phyloP scores from a whole-genome alignment of 805 yeast genomes.

The Saturnispora gosingensis region DNA sequence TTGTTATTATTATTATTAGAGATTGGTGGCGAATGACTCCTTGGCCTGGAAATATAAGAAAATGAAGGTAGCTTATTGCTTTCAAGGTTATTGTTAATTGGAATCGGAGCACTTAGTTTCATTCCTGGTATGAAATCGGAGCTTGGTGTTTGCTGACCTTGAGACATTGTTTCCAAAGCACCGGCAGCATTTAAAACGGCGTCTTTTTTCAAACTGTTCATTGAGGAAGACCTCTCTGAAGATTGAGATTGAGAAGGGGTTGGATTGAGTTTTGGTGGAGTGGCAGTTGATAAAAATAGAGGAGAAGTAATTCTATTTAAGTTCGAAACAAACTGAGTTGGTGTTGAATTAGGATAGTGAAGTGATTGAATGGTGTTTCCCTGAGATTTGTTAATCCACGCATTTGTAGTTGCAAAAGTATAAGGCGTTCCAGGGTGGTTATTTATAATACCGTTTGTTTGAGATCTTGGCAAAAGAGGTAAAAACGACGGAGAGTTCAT shows the following conservation, averaged over 20 bases:
- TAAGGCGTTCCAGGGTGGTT: slow-evolving; percentile 23
- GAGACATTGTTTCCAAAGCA: slow-evolving; percentile 32
- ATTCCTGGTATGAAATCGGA: slow-evolving; percentile 25
- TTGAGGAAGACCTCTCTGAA: slow-evolving; percentile 25
- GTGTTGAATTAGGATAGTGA: slow-evolving; percentile 61
- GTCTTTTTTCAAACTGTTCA: slow-evolving; percentile 23
- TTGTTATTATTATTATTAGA: neutral
- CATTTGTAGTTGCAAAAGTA: slow-evolving; percentile 21
- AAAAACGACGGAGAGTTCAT: slow-evolving; percentile 30
- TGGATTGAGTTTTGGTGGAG: slow-evolving; percentile 29
- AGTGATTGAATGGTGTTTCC: slow-evolving; percentile 38
- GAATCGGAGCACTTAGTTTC: slow-evolving; percentile 22
- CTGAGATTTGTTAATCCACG: slow-evolving; percentile 23
- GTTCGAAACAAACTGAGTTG: slow-evolving; percentile 62
- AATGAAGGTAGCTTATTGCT: slow-evolving; percentile 20
- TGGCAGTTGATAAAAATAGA: slow-evolving; percentile 42
- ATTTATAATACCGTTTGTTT: slow-evolving; percentile 8
- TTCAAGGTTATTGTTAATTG: slow-evolving; percentile 3
- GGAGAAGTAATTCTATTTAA: slow-evolving; percentile 58
- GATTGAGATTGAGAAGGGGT: slow-evolving; percentile 26
- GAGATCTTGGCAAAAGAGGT: slow-evolving; percentile 34
- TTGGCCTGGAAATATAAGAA: slow-evolving; percentile 13
- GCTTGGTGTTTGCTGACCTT: slow-evolving; percentile 18
- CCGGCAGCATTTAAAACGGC: slow-evolving; percentile 32
- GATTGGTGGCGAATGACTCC: slow-evolving; percentile 3